Evolutionary conservation across 495 filamentous ascomycete genomes (phyloP).

Genomic region (Usnea hakonensis): DNA sequence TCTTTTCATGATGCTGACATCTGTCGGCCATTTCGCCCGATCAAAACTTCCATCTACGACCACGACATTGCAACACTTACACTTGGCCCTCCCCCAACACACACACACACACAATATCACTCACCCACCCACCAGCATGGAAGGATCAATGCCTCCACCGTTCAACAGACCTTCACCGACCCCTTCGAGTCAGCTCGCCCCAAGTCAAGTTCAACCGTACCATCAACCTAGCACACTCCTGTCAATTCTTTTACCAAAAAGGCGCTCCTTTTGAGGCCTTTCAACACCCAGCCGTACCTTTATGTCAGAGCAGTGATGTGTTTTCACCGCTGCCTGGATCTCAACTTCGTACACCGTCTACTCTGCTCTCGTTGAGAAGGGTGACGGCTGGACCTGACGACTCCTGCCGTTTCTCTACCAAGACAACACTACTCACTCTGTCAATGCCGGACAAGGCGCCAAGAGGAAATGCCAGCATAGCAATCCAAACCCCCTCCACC

Average conservation of each 20-base stretch:
- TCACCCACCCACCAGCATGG: background rate
- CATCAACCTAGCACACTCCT: background rate
- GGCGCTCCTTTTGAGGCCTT: slow-evolving; percentile 13
- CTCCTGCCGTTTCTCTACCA: slow-evolving; percentile 9
- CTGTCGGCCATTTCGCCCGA: background rate
- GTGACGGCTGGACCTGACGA: background rate
- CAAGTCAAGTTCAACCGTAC: background rate
- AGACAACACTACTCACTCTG: background rate
- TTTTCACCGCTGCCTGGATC: slow-evolving; percentile 12
- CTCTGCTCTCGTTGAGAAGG: slow-evolving; percentile 1
- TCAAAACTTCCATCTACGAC: background rate
- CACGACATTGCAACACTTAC: slow-evolving; percentile 1
- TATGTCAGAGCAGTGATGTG: background rate
- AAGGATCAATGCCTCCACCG: background rate
- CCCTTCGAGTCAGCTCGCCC: background rate
- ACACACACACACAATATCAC: background rate
- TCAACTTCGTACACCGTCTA: slow-evolving; percentile 13
- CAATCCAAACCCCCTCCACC: background rate
- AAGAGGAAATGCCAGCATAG: slow-evolving; percentile 14
- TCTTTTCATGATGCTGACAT: background rate
- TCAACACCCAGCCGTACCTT: background rate
- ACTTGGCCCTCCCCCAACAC: too few relatives aligned
- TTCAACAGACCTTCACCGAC: background rate
- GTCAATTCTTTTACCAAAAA: background rate
- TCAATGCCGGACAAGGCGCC: background rate